Evolutionary conservation across 352 stramenopile genomes (phyloP).

Genomic region (Thraustotheca clavata): DNA sequence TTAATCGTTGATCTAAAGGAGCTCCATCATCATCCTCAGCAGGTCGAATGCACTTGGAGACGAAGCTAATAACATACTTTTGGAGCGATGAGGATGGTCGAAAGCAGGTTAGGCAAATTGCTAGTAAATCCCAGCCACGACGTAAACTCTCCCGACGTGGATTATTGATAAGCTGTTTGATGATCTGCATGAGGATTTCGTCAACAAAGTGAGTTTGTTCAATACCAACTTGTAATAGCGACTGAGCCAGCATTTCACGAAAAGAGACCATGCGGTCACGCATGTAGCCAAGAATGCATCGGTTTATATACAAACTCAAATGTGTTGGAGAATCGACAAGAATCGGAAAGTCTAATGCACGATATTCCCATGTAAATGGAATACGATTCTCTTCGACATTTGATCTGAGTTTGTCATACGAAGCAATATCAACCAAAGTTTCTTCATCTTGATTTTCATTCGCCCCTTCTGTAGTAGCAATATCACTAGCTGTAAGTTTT

Average conservation of each 20-base stretch:
- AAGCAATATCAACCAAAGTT: background rate
- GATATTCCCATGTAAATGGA: slow-evolving; percentile 1
- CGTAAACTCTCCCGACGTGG: slow-evolving; percentile 85
- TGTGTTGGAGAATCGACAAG: background rate
- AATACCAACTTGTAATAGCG: slow-evolving; percentile 88
- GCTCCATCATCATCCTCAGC: slow-evolving; percentile 29
- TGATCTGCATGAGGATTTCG: slow-evolving; percentile 90
- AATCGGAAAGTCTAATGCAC: background rate
- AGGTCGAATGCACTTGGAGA: slow-evolving; percentile 67
- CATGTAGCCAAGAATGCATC: slow-evolving; percentile 92
- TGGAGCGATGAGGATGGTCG: slow-evolving; percentile 81
- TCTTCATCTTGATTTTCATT: background rate
- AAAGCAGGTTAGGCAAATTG: slow-evolving; percentile 89
- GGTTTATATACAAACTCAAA: slow-evolving; percentile 73
- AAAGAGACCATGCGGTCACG: slow-evolving; percentile 91
- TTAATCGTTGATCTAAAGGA: slow-evolving; percentile 23
- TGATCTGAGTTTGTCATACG: background rate
- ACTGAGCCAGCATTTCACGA: slow-evolving; percentile 90
- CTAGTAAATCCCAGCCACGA: slow-evolving; percentile 89
- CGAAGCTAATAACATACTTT: slow-evolving; percentile 86
- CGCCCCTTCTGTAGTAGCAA: background rate
- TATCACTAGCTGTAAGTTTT: slow-evolving; percentile 6
- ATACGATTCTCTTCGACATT: background rate
- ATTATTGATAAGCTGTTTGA: slow-evolving; percentile 92
- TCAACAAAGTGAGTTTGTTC: slow-evolving; percentile 79